A percentile compares a stretch with the other conserved stretches of the same genome.
Conservation (phyloP, 768 basidiomycete species). For the Hygrocybe punicea region DNA sequence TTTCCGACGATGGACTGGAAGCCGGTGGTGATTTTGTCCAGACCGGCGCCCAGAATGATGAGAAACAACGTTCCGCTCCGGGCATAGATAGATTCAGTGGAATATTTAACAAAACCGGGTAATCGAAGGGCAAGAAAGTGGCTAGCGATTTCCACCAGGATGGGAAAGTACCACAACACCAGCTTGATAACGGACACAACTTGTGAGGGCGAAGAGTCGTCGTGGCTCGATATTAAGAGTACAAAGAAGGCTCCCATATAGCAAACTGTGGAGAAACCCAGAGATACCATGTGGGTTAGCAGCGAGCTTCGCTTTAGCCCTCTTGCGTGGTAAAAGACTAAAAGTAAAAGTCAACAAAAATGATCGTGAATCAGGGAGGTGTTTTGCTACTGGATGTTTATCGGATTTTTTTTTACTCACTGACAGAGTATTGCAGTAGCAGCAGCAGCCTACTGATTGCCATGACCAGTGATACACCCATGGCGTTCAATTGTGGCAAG, state of each 20-base stretch:
- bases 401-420: background rate
- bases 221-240: background rate
- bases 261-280: background rate
- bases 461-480: background rate
- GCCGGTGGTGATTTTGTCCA: conserved; percentile 3
- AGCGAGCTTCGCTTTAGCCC: background rate
- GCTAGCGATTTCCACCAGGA: background rate
- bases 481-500: conserved; percentile 1
- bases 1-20: conserved; percentile 2
- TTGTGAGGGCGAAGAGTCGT: background rate
- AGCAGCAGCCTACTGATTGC: conserved; percentile 1
- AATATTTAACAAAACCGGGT: background rate
- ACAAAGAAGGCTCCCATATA: background rate
- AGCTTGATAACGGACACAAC: background rate
- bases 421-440: background rate
- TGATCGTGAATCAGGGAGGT: background rate
- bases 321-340: conserved; percentile 4
- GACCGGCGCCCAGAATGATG: conserved; percentile 1
- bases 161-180: background rate
- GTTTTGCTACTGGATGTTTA: no score
- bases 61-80: background rate
- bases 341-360: background rate
- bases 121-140: background rate
- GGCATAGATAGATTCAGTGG: background rate
- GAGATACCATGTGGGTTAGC: background rate